Conservation (phyloP, 192 early-diverging fungal genomes). For the Podila epigama region DNA sequence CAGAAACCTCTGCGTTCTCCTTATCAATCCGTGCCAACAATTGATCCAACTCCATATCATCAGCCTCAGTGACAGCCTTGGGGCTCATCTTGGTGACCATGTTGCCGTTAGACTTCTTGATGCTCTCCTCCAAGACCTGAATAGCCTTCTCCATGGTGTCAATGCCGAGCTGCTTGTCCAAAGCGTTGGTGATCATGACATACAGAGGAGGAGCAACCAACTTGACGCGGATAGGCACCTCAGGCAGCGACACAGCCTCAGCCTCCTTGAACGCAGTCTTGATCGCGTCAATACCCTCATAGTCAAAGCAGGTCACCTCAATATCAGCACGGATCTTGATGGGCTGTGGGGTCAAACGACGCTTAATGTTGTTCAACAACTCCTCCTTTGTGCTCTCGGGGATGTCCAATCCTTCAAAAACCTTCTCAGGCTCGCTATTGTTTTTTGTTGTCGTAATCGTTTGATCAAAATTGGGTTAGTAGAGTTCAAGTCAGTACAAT, state of each 20-base stretch:
- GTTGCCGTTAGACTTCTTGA: slow-evolving; percentile 75
- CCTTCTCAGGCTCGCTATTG: slow-evolving; percentile 79
- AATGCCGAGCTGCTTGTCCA: slow-evolving; percentile 87
- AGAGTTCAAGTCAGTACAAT: too few relatives aligned
- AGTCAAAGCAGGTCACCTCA: slow-evolving; percentile 91
- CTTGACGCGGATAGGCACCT: slow-evolving; percentile 80
- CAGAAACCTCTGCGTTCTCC: slow-evolving; percentile 92
- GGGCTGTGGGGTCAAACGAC: slow-evolving; percentile 93
- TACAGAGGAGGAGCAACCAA: slow-evolving; percentile 95
- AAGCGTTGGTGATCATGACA: slow-evolving; percentile 85
- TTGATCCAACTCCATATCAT: slow-evolving; percentile 92
- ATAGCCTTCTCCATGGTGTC: slow-evolving; percentile 91
- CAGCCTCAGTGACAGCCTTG: slow-evolving; percentile 87
- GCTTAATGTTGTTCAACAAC: slow-evolving; percentile 83
- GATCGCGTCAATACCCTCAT: slow-evolving; percentile 97
- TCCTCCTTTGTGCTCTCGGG: slow-evolving; percentile 68
- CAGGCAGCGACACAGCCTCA: slow-evolving; percentile 79
- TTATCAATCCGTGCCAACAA: slow-evolving; percentile 88
- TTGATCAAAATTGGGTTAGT: too few relatives aligned
- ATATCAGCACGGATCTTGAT: slow-evolving; percentile 97
- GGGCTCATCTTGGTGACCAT: slow-evolving; percentile 92
- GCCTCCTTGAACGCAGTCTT: slow-evolving; percentile 88
- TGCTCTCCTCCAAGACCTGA: slow-evolving; percentile 76
- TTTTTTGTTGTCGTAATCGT: too few relatives aligned
- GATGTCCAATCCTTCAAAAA: slow-evolving; percentile 85